These are phyloP conservation scores for Saccharomycopsis sp. DNA, from an alignment of 805 yeast species.

Conservation along the genomic window DNA sequence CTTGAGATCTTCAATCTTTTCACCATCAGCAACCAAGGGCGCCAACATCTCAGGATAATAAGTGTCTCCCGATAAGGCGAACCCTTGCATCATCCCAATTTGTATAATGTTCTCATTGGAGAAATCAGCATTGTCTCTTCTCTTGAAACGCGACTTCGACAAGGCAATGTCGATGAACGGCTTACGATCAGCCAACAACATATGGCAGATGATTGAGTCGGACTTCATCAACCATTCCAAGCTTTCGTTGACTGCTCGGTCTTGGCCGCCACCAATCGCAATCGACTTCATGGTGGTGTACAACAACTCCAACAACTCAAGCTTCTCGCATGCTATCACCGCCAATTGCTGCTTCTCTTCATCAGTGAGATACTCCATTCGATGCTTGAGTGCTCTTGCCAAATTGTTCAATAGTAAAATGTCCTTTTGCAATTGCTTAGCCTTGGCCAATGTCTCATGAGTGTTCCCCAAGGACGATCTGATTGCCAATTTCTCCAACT, in stretches of 20 bases:
- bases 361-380: conserved; percentile 42
- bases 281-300: conserved; percentile 39
- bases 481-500: conserved; percentile 55
- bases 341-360: conserved; percentile 37
- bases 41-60: conserved; percentile 64
- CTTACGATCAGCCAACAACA: conserved; percentile 47
- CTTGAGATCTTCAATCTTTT: conserved; percentile 14
- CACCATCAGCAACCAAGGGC: conserved; percentile 31
- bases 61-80: conserved; percentile 50
- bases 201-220: conserved; percentile 62
- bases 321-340: conserved; percentile 31
- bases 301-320: conserved; percentile 33
- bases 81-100: conserved; percentile 56
- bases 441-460: conserved; percentile 36
- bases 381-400: conserved; percentile 39
- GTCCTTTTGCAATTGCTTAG: conserved; percentile 42
- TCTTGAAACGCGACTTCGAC: conserved; percentile 48
- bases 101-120: conserved; percentile 54
- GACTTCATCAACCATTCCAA: conserved; percentile 58
- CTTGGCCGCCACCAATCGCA: conserved; percentile 24
- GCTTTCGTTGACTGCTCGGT: conserved; percentile 25
- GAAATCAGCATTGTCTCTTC: conserved; percentile 58
- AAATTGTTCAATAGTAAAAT: conserved; percentile 34
- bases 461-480: conserved; percentile 64
- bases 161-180: conserved; percentile 68